Evolutionary conservation across 225 moss, liverwort and hornwort genomes (phyloP), one percentile per base, ranked within the genome.

Genomic region (Bryoerythrophyllum caledonicum): DNA sequence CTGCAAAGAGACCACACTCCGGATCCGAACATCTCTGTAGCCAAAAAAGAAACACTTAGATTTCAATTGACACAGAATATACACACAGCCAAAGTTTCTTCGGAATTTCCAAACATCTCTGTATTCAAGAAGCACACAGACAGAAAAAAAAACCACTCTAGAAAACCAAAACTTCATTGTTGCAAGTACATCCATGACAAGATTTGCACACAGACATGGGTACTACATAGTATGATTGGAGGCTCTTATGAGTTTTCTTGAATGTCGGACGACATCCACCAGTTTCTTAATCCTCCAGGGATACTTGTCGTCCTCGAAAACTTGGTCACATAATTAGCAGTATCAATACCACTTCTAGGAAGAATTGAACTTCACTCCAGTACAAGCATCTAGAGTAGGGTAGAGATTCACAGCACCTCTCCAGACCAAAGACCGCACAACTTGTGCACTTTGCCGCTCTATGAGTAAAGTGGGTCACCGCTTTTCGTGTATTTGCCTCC

Each of bases 391-490:
- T 71, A 28, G 63, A 66, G 65, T 25, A 62, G 24, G 63, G 25
- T 66, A 75, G 63, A 79, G 72, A 68, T 72, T 10, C 51, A 80
- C 70, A 75, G 73, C 70, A 91, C 96, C 96, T 96, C 96, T 63
- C 86, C 92, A 71, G 96, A 96, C 96, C 96, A 96, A 21, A 96
- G 81, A 59, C 89, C 94, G 78, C 96, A 96, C 81, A 96, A 92
- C 80, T 87, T 93, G 86, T 96, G 96, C 34, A 94, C 94, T 78
- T 89, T 92, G 78, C 96, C 94, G 76, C 85, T 94, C 90, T 90
- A 92, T 48, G 87, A 86, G 75, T 83, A 92, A 81, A 71, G 64
- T 60, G 82, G 70, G 60, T 85, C 83, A 7, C 78, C 82, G 30
- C 72, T 54, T 79, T 68, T 93, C 85, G 80, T 74, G 41, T 78